phyloP scores from a whole-genome alignment of 2,329 filamentous ascomycete species.

The Plectosphaerella plurivora region DNA sequence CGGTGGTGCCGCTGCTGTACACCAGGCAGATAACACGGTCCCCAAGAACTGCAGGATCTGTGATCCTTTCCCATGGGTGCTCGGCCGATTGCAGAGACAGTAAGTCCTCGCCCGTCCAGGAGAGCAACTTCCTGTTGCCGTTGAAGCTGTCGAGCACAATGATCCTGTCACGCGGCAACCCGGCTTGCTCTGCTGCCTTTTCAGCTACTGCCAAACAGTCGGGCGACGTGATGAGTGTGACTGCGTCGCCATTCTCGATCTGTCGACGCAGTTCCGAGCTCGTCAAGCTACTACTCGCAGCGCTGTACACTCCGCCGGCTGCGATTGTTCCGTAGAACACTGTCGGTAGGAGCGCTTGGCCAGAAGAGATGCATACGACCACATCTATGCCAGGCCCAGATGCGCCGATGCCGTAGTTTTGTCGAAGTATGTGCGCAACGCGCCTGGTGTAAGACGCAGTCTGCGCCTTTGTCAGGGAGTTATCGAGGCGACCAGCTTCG shows the following conservation, averaged over 20 bases:
- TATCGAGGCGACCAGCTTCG: conserved; percentile 49
- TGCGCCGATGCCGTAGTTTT: conserved; percentile 45
- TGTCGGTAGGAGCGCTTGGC: conserved; percentile 47
- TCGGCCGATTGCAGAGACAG: conserved; percentile 5
- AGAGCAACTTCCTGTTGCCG: conserved; percentile 21
- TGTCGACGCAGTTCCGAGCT: conserved; percentile 44
- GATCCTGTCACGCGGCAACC: conserved; percentile 39
- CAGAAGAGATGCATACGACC: conserved; percentile 50
- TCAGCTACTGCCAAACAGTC: conserved; percentile 39
- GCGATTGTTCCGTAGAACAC: conserved; percentile 52
- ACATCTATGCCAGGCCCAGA: conserved; percentile 45
- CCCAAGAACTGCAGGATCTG: background rate
- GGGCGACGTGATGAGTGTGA: conserved; percentile 37
- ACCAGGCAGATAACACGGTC: background rate
- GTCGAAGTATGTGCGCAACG: conserved; percentile 49
- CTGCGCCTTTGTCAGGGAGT: conserved; percentile 46
- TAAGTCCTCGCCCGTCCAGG: conserved; percentile 23
- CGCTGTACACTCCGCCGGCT: conserved; percentile 54
- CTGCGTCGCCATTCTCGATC: conserved; percentile 28
- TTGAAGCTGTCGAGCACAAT: conserved; percentile 33
- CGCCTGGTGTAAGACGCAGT: conserved; percentile 42
- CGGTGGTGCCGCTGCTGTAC: conserved; percentile 8
- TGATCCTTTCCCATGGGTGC: conserved; percentile 1
- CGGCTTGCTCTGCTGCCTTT: conserved; percentile 43
- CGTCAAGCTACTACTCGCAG: conserved; percentile 45